Base-by-base conservation (phyloP, 306 rosid genomes). In the Rosa lucieae region DNA sequence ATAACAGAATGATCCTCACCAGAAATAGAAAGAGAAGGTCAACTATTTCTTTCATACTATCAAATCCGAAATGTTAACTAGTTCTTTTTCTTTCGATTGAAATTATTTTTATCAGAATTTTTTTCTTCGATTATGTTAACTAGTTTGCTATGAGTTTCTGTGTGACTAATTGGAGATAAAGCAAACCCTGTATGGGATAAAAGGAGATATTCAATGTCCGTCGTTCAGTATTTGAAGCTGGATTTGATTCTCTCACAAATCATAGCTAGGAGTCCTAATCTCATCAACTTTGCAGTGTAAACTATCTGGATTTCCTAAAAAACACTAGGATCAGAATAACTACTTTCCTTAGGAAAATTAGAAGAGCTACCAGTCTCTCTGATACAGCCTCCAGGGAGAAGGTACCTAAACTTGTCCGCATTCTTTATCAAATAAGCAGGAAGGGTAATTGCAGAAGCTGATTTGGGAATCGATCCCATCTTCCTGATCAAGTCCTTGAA, bases 371-470 rank as follows among this genome's bases (percentile, higher is more conserved):
- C 63, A 77, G 49, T 29, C 81, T 79, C 29, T 85, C 99, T 87
- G 63, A 88, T 17, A 87, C 99, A 95, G 70, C 97, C 98, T 77
- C 94, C 93, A 10, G 99, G 99, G 21, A 95, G 90, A 82, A 95
- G 97, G 80, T 90, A 95, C 86, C 78, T 89, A 32, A 90, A 93
- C 52, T 83, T 89, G 14, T 86, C 88, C 35, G 94, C 99, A 86
- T 95, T 91, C 78, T 90, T 72, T 70, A 95, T 87, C 90, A 95
- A 62, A 81, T 85, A 93, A 0, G 94, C 82, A 48, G 98, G 99
- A 76, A 93, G 98, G 80, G 91, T 91, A 51, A 95, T 96, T 0
- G 97, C 99, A 29, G 97, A 95, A 68, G 96, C 83, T 0, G 99
- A 91, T 1, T 92, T 89, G 0, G 99, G 98, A 72, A 91, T 90